Conservation (phyloP, 768 basidiomycete genomes). For the Russula emetica region DNA sequence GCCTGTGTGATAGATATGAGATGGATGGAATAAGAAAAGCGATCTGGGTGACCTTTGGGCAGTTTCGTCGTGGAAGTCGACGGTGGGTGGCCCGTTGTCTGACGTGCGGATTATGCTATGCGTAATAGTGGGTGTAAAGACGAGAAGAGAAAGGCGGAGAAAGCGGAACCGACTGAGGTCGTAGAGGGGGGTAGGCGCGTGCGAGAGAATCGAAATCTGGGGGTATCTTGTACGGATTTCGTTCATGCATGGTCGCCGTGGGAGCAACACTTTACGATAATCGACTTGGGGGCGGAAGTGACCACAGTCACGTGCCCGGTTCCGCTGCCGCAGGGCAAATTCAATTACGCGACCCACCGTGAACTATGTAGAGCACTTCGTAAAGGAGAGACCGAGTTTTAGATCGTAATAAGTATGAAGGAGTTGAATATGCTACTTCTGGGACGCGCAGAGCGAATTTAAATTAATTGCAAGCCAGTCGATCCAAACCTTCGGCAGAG, state of each 20-base stretch:
- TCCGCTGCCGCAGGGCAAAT: too few relatives aligned
- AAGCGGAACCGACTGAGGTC: slow-evolving; percentile 44
- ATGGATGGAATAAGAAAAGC: slow-evolving; percentile 7
- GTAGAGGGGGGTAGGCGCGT: slow-evolving; percentile 51
- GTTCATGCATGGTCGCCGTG: slow-evolving; percentile 41
- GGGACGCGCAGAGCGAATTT: too few relatives aligned
- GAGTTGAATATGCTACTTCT: too few relatives aligned
- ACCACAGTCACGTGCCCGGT: too few relatives aligned
- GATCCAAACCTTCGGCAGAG: too few relatives aligned
- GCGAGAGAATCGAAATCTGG: slow-evolving; percentile 50
- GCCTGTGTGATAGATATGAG: slow-evolving; percentile 41
- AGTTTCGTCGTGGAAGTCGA: slow-evolving; percentile 71
- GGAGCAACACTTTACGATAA: neutral
- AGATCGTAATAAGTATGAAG: too few relatives aligned
- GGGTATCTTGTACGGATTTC: slow-evolving; percentile 44
- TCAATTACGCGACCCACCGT: too few relatives aligned
- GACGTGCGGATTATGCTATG: slow-evolving; percentile 31
- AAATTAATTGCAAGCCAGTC: too few relatives aligned
- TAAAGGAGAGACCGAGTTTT: too few relatives aligned
- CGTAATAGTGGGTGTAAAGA: neutral
- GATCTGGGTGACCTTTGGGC: slow-evolving; percentile 54
- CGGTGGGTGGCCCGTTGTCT: slow-evolving; percentile 36
- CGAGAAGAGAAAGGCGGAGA: neutral
- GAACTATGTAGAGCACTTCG: too few relatives aligned
- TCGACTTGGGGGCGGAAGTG: too few relatives aligned